phyloP scores from a whole-genome alignment of 2,329 filamentous ascomycete genomes.

The Cytospora leucostoma region DNA sequence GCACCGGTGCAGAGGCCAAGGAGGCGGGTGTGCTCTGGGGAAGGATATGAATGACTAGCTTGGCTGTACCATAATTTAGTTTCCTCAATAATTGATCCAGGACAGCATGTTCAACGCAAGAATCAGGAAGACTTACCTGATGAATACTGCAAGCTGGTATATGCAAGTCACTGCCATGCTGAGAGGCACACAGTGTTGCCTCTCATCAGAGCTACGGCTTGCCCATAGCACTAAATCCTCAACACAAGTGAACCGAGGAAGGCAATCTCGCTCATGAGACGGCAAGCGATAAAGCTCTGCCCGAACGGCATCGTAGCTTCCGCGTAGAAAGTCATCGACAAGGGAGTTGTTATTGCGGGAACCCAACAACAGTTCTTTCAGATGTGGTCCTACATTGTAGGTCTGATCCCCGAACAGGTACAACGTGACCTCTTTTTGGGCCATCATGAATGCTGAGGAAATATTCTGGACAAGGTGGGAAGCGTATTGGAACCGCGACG shows the following conservation, averaged over 20 bases:
- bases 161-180: constrained; percentile 31
- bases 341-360: constrained; percentile 25
- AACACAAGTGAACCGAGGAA: constrained; percentile 30
- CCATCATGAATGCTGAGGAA: neutral
- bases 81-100: neutral
- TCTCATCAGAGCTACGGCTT: constrained; percentile 14
- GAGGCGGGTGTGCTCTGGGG: neutral
- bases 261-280: constrained; percentile 23
- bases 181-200: constrained; percentile 29
- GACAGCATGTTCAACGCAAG: too few relatives aligned
- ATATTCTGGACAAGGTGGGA: neutral
- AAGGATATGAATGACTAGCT: constrained; percentile 7
- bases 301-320: constrained; percentile 4
- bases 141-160: constrained; percentile 9
- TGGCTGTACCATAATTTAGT: neutral
- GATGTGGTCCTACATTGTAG: constrained; percentile 26
- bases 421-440: constrained; percentile 14
- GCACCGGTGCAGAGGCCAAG: constrained; percentile 70
- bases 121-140: constrained; percentile 8
- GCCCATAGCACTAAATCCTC: constrained; percentile 31
- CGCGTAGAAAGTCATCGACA: constrained; percentile 13
- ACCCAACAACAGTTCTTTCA: constrained; percentile 25
- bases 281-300: constrained; percentile 24
- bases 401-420: constrained; percentile 33
- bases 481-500: neutral